Base-by-base conservation (phyloP, 352 stramenopile genomes). In the Phytophthora sojae region DNA sequence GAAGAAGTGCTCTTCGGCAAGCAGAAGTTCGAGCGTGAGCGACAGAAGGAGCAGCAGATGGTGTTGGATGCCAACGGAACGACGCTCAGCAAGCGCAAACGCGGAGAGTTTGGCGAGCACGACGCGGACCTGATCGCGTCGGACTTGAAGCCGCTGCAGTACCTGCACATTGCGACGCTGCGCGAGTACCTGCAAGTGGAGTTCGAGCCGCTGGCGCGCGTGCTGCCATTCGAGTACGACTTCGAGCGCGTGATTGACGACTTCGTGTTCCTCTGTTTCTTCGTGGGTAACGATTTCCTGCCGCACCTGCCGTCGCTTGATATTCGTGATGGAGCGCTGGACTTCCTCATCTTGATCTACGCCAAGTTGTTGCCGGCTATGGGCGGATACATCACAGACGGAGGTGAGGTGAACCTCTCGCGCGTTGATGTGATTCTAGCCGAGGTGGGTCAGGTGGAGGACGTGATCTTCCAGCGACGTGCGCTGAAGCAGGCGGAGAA, bases 191-290 rank as follows among this genome's bases (percentile, higher is more conserved):
- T 99, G 26, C 78, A 90, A 29, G 86, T 95, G 56, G 97, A 99
- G 78, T 99, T 99, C 78, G 82, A 94, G 73, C 86, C 87, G 0
- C 64, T 96, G 15, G 81, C 86, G 1, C 60, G 59, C 19, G 84
- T 89, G 35, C 70, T 99, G 14, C 94, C 96, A 21, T 99, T 99
- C 80, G 64, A 82, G 57, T 99, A 98, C 78, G 92, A 99, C 71
- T 98, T 99, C 53, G 97, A 99, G 84, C 85, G 97, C 61, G 73
- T 99, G n/a, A 81, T 99, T 37, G 98, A 99, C 80, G 98, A 99
- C 83, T 98, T 99, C 80, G 97, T 99, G 9, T 99, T 99, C 81
- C 81, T 99, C 42, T 99, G 97, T 82, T 99, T 99, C 82, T 99
- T 99, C 76, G 97, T 99, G 2, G 98, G 98, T 0, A 99, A 99